Evolutionary conservation across 2,329 filamentous ascomycete genomes (phyloP).

Genomic region (Aureobasidium sp.): DNA sequence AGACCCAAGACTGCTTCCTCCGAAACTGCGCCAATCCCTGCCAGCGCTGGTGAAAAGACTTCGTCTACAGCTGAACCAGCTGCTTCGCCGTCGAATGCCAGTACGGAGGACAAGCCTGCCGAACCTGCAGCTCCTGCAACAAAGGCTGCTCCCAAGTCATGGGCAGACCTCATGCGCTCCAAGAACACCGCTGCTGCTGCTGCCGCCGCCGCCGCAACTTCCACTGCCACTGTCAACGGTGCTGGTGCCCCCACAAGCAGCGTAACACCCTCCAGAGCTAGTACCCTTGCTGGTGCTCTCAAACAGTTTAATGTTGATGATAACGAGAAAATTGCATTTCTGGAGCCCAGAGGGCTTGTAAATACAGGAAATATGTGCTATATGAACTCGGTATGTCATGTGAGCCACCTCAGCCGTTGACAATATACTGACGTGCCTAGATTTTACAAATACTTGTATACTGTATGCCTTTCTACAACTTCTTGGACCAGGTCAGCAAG

Average conservation of each 20-base stretch:
- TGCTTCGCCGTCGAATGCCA: conserved; percentile 16
- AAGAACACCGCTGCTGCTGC: conserved; percentile 35
- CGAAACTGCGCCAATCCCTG: conserved; percentile 21
- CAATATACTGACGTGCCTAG: conserved; percentile 45
- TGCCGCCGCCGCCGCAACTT: conserved; percentile 24
- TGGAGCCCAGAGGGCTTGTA: conserved; percentile 87
- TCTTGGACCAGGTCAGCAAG: conserved; percentile 79
- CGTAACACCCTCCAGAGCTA: conserved; percentile 41
- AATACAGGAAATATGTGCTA: conserved; percentile 99
- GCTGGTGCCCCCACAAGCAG: conserved; percentile 14
- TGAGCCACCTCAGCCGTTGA: no score
- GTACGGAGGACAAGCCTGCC: conserved; percentile 29
- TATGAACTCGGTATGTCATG: conserved; percentile 78
- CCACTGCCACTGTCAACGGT: conserved; percentile 23
- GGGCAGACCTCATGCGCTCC: conserved; percentile 60
- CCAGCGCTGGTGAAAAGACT: not conserved
- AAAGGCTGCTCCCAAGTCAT: conserved; percentile 46
- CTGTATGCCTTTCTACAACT: conserved; percentile 89
- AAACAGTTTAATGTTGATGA: conserved; percentile 62
- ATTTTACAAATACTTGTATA: conserved; percentile 93
- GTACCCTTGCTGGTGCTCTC: conserved; percentile 70
- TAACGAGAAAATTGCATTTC: conserved; percentile 64
- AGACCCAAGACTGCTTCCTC: conserved; percentile 35
- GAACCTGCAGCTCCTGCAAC: conserved; percentile 39
- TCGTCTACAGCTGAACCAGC: conserved; percentile 18